Conservation (phyloP, 1,284 basidiomycete species). For the Trametes polyzona region DNA sequence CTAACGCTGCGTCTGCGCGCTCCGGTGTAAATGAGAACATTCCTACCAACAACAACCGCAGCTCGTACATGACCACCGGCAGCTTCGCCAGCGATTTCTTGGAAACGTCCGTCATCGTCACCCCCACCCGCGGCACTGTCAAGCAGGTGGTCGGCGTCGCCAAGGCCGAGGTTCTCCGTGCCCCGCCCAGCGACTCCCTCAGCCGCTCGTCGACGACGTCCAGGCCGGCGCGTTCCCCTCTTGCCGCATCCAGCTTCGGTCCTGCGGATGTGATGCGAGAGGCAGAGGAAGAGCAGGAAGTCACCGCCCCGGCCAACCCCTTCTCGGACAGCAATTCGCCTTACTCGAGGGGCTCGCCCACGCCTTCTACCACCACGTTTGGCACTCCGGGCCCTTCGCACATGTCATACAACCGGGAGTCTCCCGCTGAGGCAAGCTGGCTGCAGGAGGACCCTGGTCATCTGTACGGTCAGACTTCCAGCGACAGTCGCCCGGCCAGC, state of each 20-base stretch:
- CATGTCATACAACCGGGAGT: slow-evolving; percentile 37
- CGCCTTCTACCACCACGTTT: slow-evolving; percentile 50
- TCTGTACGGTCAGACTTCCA: slow-evolving; percentile 12
- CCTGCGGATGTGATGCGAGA: slow-evolving; percentile 65
- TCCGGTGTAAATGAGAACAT: slow-evolving; percentile 45
- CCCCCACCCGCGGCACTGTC: slow-evolving; percentile 62
- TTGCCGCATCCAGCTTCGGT: slow-evolving; percentile 74
- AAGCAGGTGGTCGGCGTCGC: slow-evolving; percentile 76
- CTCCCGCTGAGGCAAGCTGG: slow-evolving; percentile 30
- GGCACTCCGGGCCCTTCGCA: slow-evolving; percentile 32
- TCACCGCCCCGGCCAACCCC: slow-evolving; percentile 51
- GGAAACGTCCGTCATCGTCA: slow-evolving; percentile 81
- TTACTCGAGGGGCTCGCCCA: slow-evolving; percentile 34
- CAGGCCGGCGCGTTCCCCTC: slow-evolving; percentile 58
- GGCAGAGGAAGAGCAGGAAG: slow-evolving; percentile 47
- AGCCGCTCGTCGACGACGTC: slow-evolving; percentile 37
- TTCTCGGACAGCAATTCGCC: slow-evolving; percentile 66
- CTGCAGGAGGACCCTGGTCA: slow-evolving; percentile 22
- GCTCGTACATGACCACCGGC: slow-evolving; percentile 73
- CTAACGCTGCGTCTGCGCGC: slow-evolving; percentile 53
- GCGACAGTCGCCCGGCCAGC: slow-evolving; percentile 53
- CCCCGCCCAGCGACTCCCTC: slow-evolving; percentile 45
- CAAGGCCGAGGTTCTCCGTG: slow-evolving; percentile 76
- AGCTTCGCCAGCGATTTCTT: slow-evolving; percentile 79
- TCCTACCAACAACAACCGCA: slow-evolving; percentile 52